phyloP scores from a whole-genome alignment of 768 basidiomycete genomes.

The Fomitopsis pulvina region DNA sequence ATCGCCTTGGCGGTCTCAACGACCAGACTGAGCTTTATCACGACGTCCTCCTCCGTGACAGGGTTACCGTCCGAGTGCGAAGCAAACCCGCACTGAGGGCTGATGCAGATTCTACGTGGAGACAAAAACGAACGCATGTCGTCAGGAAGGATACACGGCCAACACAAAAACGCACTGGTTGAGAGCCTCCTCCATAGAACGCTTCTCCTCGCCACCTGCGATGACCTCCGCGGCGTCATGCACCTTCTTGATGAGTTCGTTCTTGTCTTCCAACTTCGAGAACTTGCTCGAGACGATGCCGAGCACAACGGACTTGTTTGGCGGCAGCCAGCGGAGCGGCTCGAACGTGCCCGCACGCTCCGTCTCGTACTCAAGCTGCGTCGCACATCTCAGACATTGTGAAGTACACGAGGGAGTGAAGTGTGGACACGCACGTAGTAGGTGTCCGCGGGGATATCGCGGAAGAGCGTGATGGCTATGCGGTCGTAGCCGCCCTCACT shows the following conservation, averaged over 20 bases:
- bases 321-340: constrained; percentile 47
- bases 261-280: constrained; percentile 35
- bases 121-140: not conserved
- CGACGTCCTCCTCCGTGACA: constrained; percentile 30
- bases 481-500: constrained; percentile 54
- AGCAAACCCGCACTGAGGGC: constrained; percentile 49
- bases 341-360: constrained; percentile 53
- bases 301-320: constrained; percentile 34
- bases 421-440: constrained; percentile 25
- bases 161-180: constrained; percentile 25
- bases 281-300: constrained; percentile 40
- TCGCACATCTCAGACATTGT: no score
- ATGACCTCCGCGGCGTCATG: constrained; percentile 36
- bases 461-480: constrained; percentile 51
- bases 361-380: constrained; percentile 57
- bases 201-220: constrained; percentile 31
- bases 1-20: constrained; percentile 30
- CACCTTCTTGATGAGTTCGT: constrained; percentile 33
- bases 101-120: constrained; percentile 31
- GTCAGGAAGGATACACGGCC: not conserved
- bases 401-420: not conserved
- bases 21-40: constrained; percentile 28
- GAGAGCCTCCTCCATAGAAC: constrained; percentile 33
- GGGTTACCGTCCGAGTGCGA: constrained; percentile 39
- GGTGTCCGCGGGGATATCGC: constrained; percentile 49